Evolutionary conservation across 805 yeast species (phyloP).

Genomic region (Myxozyma mucilagina): DNA sequence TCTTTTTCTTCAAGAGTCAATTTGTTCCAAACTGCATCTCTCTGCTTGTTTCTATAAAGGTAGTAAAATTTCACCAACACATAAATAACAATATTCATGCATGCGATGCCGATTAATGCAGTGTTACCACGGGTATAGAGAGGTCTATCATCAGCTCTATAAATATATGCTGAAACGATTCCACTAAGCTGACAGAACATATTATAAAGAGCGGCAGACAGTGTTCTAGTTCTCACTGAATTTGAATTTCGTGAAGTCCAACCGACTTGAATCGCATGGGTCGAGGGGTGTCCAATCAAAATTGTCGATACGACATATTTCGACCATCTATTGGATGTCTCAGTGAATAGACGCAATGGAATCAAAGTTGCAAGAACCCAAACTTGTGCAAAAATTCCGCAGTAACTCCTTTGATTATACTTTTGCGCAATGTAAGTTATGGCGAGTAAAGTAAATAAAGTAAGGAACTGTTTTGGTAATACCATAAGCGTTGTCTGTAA

Average conservation of each 20-base stretch:
- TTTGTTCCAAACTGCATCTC: conserved; percentile 53
- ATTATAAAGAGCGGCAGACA: conserved; percentile 64
- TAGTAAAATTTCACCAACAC: conserved; percentile 41
- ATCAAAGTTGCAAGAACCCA: conserved; percentile 25
- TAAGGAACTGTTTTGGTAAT: conserved; percentile 48
- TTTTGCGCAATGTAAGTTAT: conserved; percentile 16
- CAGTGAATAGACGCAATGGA: conserved; percentile 34
- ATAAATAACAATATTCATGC: conserved; percentile 34
- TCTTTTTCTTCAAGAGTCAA: conserved; percentile 53
- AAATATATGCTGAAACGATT: conserved; percentile 57
- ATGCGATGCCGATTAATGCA: conserved; percentile 37
- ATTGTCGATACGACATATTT: conserved; percentile 32
- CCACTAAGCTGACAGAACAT: conserved; percentile 62
- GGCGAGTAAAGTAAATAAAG: conserved; percentile 35
- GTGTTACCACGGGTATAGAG: conserved; percentile 59
- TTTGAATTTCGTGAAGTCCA: conserved; percentile 66
- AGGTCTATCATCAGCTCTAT: conserved; percentile 59
- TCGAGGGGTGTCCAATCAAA: conserved; percentile 49
- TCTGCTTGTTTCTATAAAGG: conserved; percentile 37
- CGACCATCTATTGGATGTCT: conserved; percentile 27
- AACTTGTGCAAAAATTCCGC: conserved; percentile 17
- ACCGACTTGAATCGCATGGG: conserved; percentile 57
- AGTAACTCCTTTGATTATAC: conserved; percentile 14
- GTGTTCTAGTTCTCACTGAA: conserved; percentile 63
- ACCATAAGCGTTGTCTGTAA: conserved; percentile 54